These are phyloP conservation scores for Melastoma candidum DNA, from an alignment of 441 rosid species.

Conservation along the genomic window DNA sequence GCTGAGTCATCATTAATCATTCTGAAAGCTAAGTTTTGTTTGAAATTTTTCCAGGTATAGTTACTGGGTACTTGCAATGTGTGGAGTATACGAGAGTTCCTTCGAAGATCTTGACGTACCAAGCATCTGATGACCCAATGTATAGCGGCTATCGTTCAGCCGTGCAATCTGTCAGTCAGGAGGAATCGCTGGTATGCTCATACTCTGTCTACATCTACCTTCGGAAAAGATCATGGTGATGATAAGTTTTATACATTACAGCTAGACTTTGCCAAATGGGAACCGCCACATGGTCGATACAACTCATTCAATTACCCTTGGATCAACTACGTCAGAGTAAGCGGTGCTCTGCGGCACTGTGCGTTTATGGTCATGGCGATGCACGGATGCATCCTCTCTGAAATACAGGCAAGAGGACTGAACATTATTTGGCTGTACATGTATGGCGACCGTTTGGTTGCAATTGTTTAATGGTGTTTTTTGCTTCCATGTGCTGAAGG, in stretches of 20 bases:
- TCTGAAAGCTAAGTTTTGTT: neutral
- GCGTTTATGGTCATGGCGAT: constrained; percentile 14
- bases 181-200: constrained; percentile 57
- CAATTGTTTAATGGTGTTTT: neutral
- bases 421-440: neutral
- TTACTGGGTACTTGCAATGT: constrained; percentile 52
- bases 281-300: constrained; percentile 6
- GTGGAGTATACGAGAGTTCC: constrained; percentile 73
- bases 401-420: constrained; percentile 14
- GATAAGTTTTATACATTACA: neutral
- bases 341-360: constrained; percentile 11
- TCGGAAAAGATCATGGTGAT: no score
- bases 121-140: constrained; percentile 79
- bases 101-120: constrained; percentile 69
- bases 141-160: constrained; percentile 85
- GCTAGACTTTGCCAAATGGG: constrained; percentile 2
- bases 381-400: constrained; percentile 14
- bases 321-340: constrained; percentile 8
- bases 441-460: neutral
- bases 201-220: neutral
- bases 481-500: constrained; percentile 26
- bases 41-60: constrained; percentile 24
- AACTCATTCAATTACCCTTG: constrained; percentile 9
- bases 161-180: constrained; percentile 77
- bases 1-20: no score